phyloP scores from a whole-genome alignment of 2,329 filamentous ascomycete species.

The Aurifilum marmelostoma region DNA sequence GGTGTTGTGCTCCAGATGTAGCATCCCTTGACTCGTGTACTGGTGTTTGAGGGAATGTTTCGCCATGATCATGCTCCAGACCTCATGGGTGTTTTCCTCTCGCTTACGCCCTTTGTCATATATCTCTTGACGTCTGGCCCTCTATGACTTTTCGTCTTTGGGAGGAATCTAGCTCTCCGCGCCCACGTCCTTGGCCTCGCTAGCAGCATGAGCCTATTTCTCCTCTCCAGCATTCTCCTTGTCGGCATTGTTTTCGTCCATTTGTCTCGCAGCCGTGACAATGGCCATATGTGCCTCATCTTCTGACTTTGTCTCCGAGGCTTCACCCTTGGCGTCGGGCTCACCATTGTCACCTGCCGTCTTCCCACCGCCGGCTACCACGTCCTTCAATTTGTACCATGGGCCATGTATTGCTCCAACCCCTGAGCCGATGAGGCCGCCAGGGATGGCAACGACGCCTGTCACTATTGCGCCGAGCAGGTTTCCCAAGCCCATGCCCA shows the following conservation, averaged over 20 bases:
- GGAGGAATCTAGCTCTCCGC: background rate
- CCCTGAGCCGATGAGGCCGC: slow-evolving; percentile 25
- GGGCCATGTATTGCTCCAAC: slow-evolving; percentile 27
- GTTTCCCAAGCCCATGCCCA: slow-evolving; percentile 28
- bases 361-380: slow-evolving; percentile 8
- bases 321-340: slow-evolving; percentile 19
- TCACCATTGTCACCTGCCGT: background rate
- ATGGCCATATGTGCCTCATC: slow-evolving; percentile 21
- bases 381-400: slow-evolving; percentile 23
- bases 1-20: background rate
- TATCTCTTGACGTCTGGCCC: no score
- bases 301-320: background rate
- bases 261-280: slow-evolving; percentile 22
- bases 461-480: slow-evolving; percentile 24
- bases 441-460: slow-evolving; percentile 27
- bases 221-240: background rate
- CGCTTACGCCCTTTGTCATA: background rate
- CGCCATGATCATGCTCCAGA: background rate
- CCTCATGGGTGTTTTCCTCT: background rate
- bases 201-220: background rate
- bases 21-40: background rate
- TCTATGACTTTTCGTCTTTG: background rate
- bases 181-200: no score
- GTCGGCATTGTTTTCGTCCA: slow-evolving; percentile 15
- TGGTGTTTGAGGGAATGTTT: background rate